Base-by-base conservation (phyloP, 768 basidiomycete species). In the Fomitopsis serialis region DNA sequence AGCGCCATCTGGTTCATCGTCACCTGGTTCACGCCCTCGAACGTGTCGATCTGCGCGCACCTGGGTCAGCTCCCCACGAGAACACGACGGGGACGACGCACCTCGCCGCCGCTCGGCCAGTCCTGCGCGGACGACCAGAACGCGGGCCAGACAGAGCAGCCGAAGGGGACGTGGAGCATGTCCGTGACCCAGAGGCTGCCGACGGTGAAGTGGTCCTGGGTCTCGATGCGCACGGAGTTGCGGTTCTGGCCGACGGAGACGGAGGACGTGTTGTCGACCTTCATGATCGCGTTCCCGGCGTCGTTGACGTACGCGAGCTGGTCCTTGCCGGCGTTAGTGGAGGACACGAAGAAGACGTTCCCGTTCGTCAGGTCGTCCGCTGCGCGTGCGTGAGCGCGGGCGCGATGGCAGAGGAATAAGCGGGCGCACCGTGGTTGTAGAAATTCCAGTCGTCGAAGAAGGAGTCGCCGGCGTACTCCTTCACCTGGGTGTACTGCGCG, bases 11-110 rank as follows among this genome's bases (percentile, higher is more conserved):
- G 85, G 56, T 85, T 89, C 50, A 73, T 70, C 2, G 74, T 73
- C 40, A 78, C 77, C 46, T 78, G 64, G 68, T 94, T 93, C 57
- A 93, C 84, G 32, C 83, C 87, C 66, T 94, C 91, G 54, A 93
- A 80, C 10, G 86, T 87, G 66, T 93, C 92, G 48, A 61, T 61
- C 58, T 61, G 43, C 6, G 29, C 11, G 29, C 11, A 11, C 11
- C 6, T 32, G 29, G 5, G n/a, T n/a, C n/a, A n/a, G n/a, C n/a
- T n/a, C n/a, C n/a, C n/a, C n/a, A n/a, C n/a, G n/a, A n/a, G n/a
- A n/a, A n/a, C n/a, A 49, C 43, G 52, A 50, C 50, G 40, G 53
- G 25, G 42, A 43, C 12, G 36, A 45, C 60, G n/a, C 34, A 68
- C 74, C 58, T 70, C 78, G 66, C 80, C 84, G 57, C 84, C 85